Evolutionary conservation across 305 asterid genomes (phyloP), one percentile per base, ranked within the genome.

Genomic region (Fraxinus angustifolia): DNA sequence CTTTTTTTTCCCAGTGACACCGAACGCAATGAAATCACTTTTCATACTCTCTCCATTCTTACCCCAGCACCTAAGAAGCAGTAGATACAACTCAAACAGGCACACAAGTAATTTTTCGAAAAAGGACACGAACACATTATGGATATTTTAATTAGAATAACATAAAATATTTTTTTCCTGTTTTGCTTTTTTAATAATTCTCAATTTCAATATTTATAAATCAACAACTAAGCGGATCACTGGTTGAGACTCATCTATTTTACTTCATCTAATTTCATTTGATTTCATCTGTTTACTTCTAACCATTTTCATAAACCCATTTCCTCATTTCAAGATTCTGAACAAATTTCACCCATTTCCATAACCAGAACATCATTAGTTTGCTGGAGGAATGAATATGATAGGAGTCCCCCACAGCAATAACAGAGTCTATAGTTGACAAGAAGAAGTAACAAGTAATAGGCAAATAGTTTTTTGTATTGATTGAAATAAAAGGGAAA

Each of bases 1-100:
- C 38, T 28, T 17, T 73, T 73, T 78, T 73, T 68, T 76, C 62
- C 38, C 79, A 78, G 76, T 73, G 74, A 30, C 11, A 42, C 80
- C 71, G 23, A 36, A 78, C 14, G 73, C 36, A 67, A 28, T 26
- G 35, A 67, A 65, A 28, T 67, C 73, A 67, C 72, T 26, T 45
- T 45, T 45, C 56, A 19, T 14, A 14, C 42, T 30, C n/a, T 30
- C 42, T 8, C 19, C 45, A 31, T 36, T 62, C 34, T 62, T 26
- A 23, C 4, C 12, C 40, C 48, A 10, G n/a, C 75, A 70, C 26
- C 42, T 68, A 28, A 16, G 42, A 33, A 70, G 45, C 28, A 28
- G 36, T 17, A 2, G 31, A 70, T 35, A 70, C 45, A 31, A 71
- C 42, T 6, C 26, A 33, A 33, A 71, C 12, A 70, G 21, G 75